Evolutionary conservation across 2,329 filamentous ascomycete genomes (phyloP).

Genomic region (Aspergillus amoenus): DNA sequence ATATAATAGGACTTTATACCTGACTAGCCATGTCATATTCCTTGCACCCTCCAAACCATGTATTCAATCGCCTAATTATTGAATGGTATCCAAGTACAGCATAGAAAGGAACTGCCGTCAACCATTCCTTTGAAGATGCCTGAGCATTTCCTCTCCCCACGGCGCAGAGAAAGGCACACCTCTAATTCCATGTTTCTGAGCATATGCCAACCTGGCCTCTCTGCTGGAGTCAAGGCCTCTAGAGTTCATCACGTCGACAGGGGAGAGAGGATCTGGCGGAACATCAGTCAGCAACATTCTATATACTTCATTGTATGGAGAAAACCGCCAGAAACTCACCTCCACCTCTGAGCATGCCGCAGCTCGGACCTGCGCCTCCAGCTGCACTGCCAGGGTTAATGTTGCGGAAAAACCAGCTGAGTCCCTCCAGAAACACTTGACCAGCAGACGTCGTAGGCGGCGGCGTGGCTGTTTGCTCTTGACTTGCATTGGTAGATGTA

Average conservation of each 20-base stretch:
- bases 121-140: not conserved
- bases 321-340: not conserved
- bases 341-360: no score
- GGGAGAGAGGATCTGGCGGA: not conserved
- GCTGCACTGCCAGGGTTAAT: not conserved
- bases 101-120: no score
- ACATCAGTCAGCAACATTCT: not conserved
- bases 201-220: not conserved
- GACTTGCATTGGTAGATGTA: not conserved
- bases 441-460: not conserved
- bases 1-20: no score
- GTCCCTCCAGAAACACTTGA: not conserved
- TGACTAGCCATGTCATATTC: no score
- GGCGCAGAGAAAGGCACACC: slow-evolving; percentile 7
- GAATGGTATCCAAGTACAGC: no score
- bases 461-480: not conserved
- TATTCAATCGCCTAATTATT: no score
- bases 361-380: no score
- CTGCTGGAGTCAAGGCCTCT: slow-evolving; percentile 1
- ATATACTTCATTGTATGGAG: not conserved
- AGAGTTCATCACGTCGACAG: slow-evolving; percentile 2
- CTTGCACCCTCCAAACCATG: no score
- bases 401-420: not conserved
- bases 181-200: not conserved
- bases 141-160: slow-evolving; percentile 4